Evolutionary conservation across 2,329 filamentous ascomycete genomes (phyloP), one percentile per base, ranked within the genome.

Genomic region (Diaporthe ilicicola): DNA sequence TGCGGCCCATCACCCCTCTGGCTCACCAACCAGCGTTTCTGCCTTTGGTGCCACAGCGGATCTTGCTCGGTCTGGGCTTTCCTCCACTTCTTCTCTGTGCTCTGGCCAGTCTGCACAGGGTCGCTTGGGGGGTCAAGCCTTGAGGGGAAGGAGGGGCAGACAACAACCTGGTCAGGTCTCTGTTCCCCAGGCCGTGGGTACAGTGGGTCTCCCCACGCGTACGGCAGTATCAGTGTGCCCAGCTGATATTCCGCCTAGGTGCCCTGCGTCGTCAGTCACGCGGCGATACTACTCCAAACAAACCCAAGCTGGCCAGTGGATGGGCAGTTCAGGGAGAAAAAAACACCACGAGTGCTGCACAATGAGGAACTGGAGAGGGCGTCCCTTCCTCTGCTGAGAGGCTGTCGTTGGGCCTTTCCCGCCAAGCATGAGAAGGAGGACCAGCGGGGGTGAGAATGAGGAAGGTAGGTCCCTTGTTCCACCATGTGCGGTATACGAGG

Each of bases 1-100:
- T 50, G 44, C 59, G 27, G 44, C 59, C 59, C 37, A 50, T 64
- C 59, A 29, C 32, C n/a, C 44, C 44, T 64, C 44, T 3, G 19
- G 44, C n/a, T n/a, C 42, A 64, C 59, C 59, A 64, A 64, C 59
- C 59, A 64, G 44, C 59, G 32, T 15, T 8, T 64, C 59, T 50
- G 44, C 13, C 32, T 10, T n/a, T 13, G n/a, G 59, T 37, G 27
- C 12, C 42, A 37, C 29, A 19, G 59, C 59, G 59, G 59, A 42
- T 64, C 59, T 64, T 64, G 42, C 17, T 64, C 59, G 59, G 59
- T 50, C 59, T 64, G 19, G 59, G 44, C 59, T 64, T 64, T 44
- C 32, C 29, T 37, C 44, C 59, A 22, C 42, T 50, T 50, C 29
- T 34, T 24, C 44, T 5, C 32, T 37, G 19, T 19, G 27, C 44